Conservation (phyloP, 768 basidiomycete genomes). For the Russula lepida region DNA sequence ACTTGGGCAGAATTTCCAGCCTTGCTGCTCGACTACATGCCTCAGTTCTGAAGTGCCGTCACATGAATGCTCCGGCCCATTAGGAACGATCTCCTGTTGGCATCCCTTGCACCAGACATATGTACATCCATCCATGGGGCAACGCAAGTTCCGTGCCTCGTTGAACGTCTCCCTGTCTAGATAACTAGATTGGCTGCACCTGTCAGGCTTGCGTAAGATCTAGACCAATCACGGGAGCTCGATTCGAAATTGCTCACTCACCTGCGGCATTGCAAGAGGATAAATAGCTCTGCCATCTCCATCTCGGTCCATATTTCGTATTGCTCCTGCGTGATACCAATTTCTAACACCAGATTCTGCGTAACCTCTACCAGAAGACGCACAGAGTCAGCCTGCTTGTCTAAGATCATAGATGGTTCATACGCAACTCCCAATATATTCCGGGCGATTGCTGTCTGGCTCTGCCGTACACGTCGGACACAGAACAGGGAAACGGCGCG, state of each 20-base stretch:
- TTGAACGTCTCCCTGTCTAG: conserved; percentile 26
- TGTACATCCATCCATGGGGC: conserved; percentile 25
- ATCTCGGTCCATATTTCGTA: conserved; percentile 39
- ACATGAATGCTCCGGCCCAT: conserved; percentile 26
- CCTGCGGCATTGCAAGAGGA: conserved; percentile 43
- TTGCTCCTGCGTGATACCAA: conserved; percentile 38
- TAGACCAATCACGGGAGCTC: neutral
- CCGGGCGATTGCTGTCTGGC: conserved; percentile 1
- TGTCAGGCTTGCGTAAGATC: neutral
- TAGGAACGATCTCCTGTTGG: conserved; percentile 22
- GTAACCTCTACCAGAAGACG: conserved; percentile 1
- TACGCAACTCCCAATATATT: conserved; percentile 29
- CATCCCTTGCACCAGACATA: conserved; percentile 31
- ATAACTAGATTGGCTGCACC: conserved; percentile 19
- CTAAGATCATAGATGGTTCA: neutral
- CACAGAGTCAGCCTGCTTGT: neutral
- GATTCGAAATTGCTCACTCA: conserved; percentile 22
- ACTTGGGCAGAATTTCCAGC: conserved; percentile 32
- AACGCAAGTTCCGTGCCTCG: conserved; percentile 22
- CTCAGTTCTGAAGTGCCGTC: conserved; percentile 29
- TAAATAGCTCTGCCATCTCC: conserved; percentile 38
- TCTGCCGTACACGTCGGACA: conserved; percentile 49
- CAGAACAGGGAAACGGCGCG: conserved; percentile 48
- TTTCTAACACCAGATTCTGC: conserved; percentile 31
- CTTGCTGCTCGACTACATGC: conserved; percentile 25